A percentile compares a stretch with the other conserved stretches of the same genome.
Conservation (phyloP, 2,329 filamentous ascomycete genomes). For the Lachnellula occidentalis region DNA sequence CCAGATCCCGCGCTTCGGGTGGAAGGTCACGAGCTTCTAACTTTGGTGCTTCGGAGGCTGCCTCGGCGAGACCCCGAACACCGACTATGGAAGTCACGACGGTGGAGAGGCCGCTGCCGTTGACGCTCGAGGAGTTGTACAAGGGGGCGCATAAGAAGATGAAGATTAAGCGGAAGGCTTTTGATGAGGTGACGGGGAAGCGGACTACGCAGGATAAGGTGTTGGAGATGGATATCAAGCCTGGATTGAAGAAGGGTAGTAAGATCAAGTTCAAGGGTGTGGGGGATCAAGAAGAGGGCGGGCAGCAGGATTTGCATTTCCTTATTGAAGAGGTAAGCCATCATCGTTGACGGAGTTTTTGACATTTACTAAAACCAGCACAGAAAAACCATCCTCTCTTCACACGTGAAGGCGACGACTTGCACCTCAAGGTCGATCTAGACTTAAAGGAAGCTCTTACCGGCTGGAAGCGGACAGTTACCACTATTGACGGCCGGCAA, state of each 20-base stretch:
- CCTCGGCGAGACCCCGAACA: conserved; percentile 33
- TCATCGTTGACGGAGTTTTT: background rate
- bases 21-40: conserved; percentile 38
- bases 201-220: conserved; percentile 83
- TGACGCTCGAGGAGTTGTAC: conserved; percentile 85
- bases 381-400: conserved; percentile 85
- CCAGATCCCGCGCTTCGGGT: conserved; percentile 38
- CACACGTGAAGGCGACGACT: conserved; percentile 81
- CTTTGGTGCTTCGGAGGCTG: conserved; percentile 34
- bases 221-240: conserved; percentile 90
- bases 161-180: conserved; percentile 96
- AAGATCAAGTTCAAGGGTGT: conserved; percentile 98
- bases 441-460: conserved; percentile 90
- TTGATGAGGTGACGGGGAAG: conserved; percentile 74
- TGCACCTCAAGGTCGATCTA: conserved; percentile 73
- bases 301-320: conserved; percentile 92
- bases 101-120: conserved; percentile 74
- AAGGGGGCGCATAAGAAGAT: conserved; percentile 90
- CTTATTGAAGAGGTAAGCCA: conserved; percentile 81
- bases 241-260: conserved; percentile 89
- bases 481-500: conserved; percentile 88
- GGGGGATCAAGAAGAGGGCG: conserved; percentile 95
- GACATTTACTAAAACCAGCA: conserved; percentile 36
- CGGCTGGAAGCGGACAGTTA: conserved; percentile 86
- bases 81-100: conserved; percentile 81